These are phyloP conservation scores for Globisporangium cystogenes DNA, from an alignment of 352 stramenopile genomes.

Conservation along the genomic window DNA sequence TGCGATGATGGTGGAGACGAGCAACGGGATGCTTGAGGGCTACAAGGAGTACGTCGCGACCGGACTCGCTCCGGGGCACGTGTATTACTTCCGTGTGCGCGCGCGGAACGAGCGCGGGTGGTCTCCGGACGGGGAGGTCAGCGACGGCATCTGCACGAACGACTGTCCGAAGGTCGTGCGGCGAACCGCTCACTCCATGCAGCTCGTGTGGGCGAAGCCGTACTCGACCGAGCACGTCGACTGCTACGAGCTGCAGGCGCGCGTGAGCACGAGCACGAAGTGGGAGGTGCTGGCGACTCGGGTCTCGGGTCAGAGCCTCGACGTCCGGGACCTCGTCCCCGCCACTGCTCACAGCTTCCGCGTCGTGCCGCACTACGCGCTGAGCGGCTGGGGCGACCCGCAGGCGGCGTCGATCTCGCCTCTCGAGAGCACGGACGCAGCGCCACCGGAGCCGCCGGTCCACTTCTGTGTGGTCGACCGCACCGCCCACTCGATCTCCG, in stretches of 20 bases:
- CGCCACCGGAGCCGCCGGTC: constrained; percentile 31
- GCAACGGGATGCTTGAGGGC: constrained; percentile 4
- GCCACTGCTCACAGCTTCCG: constrained; percentile 45
- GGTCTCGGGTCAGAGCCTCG: constrained; percentile 18
- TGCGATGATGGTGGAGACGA: background rate
- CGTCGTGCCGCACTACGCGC: constrained; percentile 38
- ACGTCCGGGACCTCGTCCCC: constrained; percentile 24
- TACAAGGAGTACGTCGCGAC: constrained; percentile 25
- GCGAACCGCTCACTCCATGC: constrained; percentile 20
- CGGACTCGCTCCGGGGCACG: constrained; percentile 29
- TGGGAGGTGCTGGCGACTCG: constrained; percentile 23
- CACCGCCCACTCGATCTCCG: constrained; percentile 23
- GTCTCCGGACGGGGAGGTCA: constrained; percentile 43
- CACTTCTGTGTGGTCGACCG: constrained; percentile 27
- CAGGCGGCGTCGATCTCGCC: constrained; percentile 22
- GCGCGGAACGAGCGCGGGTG: constrained; percentile 40
- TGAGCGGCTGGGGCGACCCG: constrained; percentile 26
- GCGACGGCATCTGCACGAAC: constrained; percentile 47
- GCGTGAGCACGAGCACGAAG: constrained; percentile 25
- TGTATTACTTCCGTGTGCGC: constrained; percentile 49
- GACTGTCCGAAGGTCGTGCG: constrained; percentile 37
- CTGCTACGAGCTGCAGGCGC: constrained; percentile 35
- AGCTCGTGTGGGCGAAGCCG: constrained; percentile 45
- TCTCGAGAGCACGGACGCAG: constrained; percentile 20
- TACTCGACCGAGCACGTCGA: constrained; percentile 44